Base-by-base conservation (phyloP, 495 filamentous ascomycete species). In the Neurospora sp. region DNA sequence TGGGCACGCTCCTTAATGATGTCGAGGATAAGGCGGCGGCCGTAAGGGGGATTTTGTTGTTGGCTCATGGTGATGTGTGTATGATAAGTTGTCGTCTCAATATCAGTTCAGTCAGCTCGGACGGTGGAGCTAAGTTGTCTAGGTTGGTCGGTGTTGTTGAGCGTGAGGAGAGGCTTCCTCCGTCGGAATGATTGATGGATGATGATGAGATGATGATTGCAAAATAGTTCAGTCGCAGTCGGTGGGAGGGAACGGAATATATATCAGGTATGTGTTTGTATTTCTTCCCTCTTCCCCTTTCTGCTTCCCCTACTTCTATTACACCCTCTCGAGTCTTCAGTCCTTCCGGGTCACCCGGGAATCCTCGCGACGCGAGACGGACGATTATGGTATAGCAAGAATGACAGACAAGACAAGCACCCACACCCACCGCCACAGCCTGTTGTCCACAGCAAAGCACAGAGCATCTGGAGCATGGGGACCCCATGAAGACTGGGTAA, bases 1-100 rank as follows among this genome's bases (percentile, higher is more conserved):
- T 72, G 48, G 19, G 87, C 87, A n/a, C 80, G 76, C 7, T 86
- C 83, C 71, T 91, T 89, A 43, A 90, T 78, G 38, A 87, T 79
- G 72, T 82, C 75, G 36, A 82, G 78, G 2, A 85, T 36, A 10
- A 86, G 76, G 15, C 85, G 81, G 6, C 75, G 73, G 59, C 82
- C 83, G 48, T 81, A 83, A 11, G 76, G 11, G 9, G 72, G 21
- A 5, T 38, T 59, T 66, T 9, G 54, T 66, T 66, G 54, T 66
- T 66, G 13, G 28, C 54, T 66, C 54, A 66, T 66, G 24, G 28
- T 66, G 54, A 36, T 66, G 28, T 66, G 54, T 62, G 28, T 34
- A 34, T 66, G 9, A n/a, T 31, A 17, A 6, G 28, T 6, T 62
- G 28, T 62, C 5, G 54, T 66, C 54, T 19, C 54, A 66, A 66